These are phyloP conservation scores for Hygrocybe punicea DNA, from an alignment of 768 basidiomycete species.

Conservation along the genomic window DNA sequence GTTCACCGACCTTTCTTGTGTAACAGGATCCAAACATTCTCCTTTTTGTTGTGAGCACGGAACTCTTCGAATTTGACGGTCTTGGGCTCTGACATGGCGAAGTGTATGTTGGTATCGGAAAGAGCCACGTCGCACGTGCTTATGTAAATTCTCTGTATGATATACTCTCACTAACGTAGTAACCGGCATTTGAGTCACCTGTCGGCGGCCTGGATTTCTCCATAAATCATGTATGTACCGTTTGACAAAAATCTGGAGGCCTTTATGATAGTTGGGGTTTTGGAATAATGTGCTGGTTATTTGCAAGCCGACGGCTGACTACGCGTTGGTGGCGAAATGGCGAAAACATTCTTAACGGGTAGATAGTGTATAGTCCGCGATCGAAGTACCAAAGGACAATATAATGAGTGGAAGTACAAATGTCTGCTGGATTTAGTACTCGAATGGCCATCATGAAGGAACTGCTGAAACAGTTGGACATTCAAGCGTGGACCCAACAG, in stretches of 20 bases:
- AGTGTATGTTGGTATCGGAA: constrained; percentile 11
- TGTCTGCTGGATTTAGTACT: constrained; percentile 71
- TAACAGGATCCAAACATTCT: constrained; percentile 77
- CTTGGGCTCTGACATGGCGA: constrained; percentile 43
- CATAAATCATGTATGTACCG: too few species aligned
- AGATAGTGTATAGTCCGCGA: too few species aligned
- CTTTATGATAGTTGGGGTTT: too few species aligned
- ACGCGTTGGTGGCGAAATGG: too few species aligned
- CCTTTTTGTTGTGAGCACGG: constrained; percentile 69
- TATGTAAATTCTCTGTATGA: constrained; percentile 13
- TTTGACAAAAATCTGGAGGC: too few species aligned
- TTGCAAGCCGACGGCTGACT: too few species aligned
- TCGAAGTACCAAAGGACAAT: too few species aligned
- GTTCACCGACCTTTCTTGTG: constrained; percentile 69
- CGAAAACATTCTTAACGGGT: too few species aligned
- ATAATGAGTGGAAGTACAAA: constrained; percentile 6
- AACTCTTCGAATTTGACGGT: constrained; percentile 71
- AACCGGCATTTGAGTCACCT: too few species aligned
- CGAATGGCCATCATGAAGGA: constrained; percentile 53
- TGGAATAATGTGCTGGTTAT: too few species aligned
- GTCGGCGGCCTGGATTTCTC: too few species aligned
- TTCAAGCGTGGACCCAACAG: constrained; percentile 75
- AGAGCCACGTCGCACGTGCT: constrained; percentile 21
- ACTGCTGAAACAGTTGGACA: constrained; percentile 45
- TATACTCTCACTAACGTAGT: too few species aligned